Evolutionary conservation across 371 early-diverging fungal genomes (phyloP).

Genomic region (Fennellomyces sp.): DNA sequence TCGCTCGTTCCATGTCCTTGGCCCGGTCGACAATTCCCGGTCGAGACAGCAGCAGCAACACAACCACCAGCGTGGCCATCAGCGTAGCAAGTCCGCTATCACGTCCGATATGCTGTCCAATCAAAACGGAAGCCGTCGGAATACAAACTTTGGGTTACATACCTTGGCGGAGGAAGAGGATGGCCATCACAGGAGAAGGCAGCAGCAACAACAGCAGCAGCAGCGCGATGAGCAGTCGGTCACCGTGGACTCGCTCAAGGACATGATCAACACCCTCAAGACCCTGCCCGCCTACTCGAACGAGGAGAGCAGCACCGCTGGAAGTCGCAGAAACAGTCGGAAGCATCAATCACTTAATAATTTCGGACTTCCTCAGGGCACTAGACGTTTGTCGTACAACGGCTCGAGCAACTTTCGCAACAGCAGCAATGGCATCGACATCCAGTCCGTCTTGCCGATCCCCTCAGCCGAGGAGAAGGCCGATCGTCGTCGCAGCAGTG

Average conservation of each 20-base stretch:
- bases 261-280: conserved; percentile 60
- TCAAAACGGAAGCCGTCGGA: conserved; percentile 27
- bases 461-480: conserved; percentile 11
- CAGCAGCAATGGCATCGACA: conserved; percentile 13
- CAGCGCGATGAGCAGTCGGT: conserved; percentile 22
- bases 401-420: conserved; percentile 8
- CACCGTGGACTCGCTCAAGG: conserved; percentile 51
- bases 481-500: conserved; percentile 16
- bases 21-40: conserved; percentile 1
- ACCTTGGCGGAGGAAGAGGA: conserved; percentile 36
- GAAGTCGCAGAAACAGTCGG: conserved; percentile 27
- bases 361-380: background rate
- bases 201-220: conserved; percentile 20
- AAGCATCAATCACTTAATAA: conserved; percentile 10
- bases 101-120: conserved; percentile 39
- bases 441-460: conserved; percentile 16
- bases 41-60: conserved; percentile 11
- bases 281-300: conserved; percentile 45
- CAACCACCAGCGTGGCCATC: conserved; percentile 30
- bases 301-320: conserved; percentile 12
- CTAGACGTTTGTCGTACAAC: conserved; percentile 17
- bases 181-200: conserved; percentile 7
- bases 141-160: conserved; percentile 32
- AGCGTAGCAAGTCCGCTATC: conserved; percentile 42
- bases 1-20: conserved; percentile 10